Evolutionary conservation across 345 rosid species (phyloP), one percentile per base, ranked within the genome.

Genomic region (Trapa bicornis): DNA sequence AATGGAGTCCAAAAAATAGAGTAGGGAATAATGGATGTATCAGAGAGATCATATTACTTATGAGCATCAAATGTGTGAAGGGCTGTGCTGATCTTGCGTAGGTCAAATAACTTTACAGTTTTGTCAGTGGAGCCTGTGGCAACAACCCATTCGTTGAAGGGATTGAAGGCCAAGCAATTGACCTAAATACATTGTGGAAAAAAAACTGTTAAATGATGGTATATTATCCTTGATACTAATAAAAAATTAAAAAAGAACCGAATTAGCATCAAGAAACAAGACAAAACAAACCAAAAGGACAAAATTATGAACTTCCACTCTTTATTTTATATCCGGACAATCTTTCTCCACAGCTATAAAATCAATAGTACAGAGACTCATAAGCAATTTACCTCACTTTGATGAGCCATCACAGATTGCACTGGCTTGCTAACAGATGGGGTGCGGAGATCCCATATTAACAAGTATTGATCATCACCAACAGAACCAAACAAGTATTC

Each of bases 51-150:
- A 16, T 1, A 54, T 36, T 76, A 95, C 97, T 87, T 95, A 84
- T 95, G 97, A 72, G 93, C 88, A 39, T 89, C 96, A 72, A 95
- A 95, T 41, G 97, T 86, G 80, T 95, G 96, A 69, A 95, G 96
- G 17, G 96, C 90, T 2, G 75, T 79, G 76, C 68, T 82, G 78
- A 95, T 85, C 86, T 87, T 91, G 79, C 97, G 92, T 47, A 91
- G 74, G 76, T 95, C 99, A 74, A 95, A 91, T 64, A 95, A 69
- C 83, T 91, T 95, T 67, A 91, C 99, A 33, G 96, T 95, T 83
- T 89, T 95, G 75, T 91, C 99, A 65, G 99, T 95, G 71, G 99
- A 95, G 13, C 99, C 97, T 29, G 99, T 95, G 1, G 97, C 97
- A 75, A 95, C 91, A 71, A 95, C 87, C 97, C 99, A 95, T 75